phyloP scores from a whole-genome alignment of 1,139 yeast species.

The Debaryomyces sp. region DNA sequence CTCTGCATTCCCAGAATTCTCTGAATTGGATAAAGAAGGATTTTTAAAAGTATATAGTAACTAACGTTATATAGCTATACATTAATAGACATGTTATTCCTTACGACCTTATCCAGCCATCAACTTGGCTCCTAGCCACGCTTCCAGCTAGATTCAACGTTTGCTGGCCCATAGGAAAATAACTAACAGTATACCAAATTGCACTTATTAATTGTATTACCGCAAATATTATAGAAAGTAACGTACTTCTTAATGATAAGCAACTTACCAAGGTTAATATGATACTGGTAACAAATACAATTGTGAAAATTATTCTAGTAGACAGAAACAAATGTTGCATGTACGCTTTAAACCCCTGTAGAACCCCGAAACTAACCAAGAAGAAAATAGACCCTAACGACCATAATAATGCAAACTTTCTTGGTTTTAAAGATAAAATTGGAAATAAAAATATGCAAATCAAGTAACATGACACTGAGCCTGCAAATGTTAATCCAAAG shows the following conservation, averaged over 20 bases:
- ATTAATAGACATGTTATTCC: background rate
- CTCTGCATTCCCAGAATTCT: conserved; percentile 27
- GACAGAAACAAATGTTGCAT: conserved; percentile 50
- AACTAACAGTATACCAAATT: conserved; percentile 60
- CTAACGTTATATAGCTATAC: conserved; percentile 5
- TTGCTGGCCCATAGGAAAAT: conserved; percentile 63
- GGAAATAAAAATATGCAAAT: conserved; percentile 62
- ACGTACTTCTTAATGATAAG: conserved; percentile 47
- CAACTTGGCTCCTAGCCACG: conserved; percentile 61
- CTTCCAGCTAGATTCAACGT: conserved; percentile 55
- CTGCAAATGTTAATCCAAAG: conserved; percentile 57
- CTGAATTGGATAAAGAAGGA: conserved; percentile 3
- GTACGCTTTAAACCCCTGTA: conserved; percentile 56
- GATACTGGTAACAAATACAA: conserved; percentile 52
- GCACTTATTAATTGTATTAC: conserved; percentile 54
- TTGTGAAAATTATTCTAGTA: conserved; percentile 54
- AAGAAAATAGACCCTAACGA: conserved; percentile 62
- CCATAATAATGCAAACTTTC: conserved; percentile 64
- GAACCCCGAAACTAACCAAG: conserved; percentile 57
- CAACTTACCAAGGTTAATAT: conserved; percentile 51
- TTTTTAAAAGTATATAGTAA: conserved; percentile 14
- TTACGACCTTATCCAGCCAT: conserved; percentile 55
- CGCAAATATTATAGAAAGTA: conserved; percentile 55
- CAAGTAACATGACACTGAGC: conserved; percentile 54
- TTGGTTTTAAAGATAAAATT: conserved; percentile 54